These are phyloP conservation scores for Phoma sp. DNA, from an alignment of 2,329 filamentous ascomycete genomes.

Conservation along the genomic window DNA sequence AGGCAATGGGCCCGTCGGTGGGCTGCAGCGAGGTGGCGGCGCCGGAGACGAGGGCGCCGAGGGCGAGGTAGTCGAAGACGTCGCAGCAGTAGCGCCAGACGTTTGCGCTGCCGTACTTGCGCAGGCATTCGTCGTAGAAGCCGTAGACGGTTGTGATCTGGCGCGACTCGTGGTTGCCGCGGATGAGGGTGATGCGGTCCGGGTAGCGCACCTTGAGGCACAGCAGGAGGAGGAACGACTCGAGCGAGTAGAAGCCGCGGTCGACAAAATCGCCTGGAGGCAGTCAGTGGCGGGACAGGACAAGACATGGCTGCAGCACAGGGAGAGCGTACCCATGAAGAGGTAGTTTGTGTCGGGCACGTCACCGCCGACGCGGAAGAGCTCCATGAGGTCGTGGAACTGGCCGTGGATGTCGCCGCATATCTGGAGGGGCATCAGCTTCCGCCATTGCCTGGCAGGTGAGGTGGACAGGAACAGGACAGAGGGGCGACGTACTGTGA, in stretches of 20 bases:
- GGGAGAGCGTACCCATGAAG: constrained; percentile 75
- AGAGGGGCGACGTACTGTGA: constrained; percentile 70
- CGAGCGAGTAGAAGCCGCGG: constrained; percentile 95
- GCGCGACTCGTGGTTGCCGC: constrained; percentile 93
- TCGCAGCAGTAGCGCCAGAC: constrained; percentile 96
- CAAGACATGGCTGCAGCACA: not conserved
- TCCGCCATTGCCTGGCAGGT: too few relatives aligned
- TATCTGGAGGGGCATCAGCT: constrained; percentile 6
- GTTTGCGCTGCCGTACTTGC: constrained; percentile 95
- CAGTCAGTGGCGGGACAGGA: not conserved
- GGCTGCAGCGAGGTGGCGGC: constrained; percentile 71
- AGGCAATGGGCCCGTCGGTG: constrained; percentile 61
- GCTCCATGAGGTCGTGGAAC: constrained; percentile 96
- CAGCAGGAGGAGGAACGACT: constrained; percentile 93
- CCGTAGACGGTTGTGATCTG: constrained; percentile 98
- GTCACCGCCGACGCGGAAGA: constrained; percentile 91
- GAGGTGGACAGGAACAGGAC: not conserved
- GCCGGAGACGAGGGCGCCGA: constrained; percentile 89
- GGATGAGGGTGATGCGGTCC: constrained; percentile 93
- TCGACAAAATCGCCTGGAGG: constrained; percentile 88
- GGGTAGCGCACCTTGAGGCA: constrained; percentile 97
- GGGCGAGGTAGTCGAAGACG: constrained; percentile 93
- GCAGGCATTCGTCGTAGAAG: constrained; percentile 95
- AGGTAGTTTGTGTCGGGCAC: constrained; percentile 96
- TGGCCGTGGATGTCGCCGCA: constrained; percentile 97